Evolutionary conservation across 257 asterid species (phyloP).

Genomic region (Fraxinus quadrangulata): DNA sequence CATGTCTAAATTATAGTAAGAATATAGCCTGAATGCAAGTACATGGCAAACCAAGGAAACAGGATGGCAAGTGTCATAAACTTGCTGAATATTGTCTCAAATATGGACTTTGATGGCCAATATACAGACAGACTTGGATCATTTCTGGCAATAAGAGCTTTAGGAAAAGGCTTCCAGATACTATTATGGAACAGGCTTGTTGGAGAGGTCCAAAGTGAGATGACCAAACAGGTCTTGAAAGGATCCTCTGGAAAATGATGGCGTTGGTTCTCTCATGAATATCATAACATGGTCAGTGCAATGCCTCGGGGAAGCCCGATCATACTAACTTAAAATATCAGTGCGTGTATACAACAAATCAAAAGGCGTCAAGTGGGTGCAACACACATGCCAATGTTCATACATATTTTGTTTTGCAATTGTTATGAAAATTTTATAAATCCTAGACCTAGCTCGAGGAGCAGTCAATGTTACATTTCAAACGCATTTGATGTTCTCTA

Average conservation of each 20-base stretch:
- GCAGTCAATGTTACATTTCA: not conserved
- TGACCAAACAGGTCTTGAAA: not conserved
- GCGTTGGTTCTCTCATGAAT: not conserved
- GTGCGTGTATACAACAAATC: not conserved
- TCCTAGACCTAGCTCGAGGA: not conserved
- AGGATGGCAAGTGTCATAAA: constrained; percentile 6
- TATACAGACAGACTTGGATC: not conserved
- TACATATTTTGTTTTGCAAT: constrained; percentile 9
- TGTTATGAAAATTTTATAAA: not conserved
- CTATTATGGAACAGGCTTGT: not conserved
- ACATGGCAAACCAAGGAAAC: not conserved
- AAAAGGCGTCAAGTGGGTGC: not conserved
- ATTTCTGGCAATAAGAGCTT: not conserved
- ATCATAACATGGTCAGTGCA: not conserved
- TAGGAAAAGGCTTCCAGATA: not conserved
- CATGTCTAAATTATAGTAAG: not conserved
- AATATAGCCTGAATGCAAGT: constrained; percentile 3
- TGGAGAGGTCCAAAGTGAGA: not conserved
- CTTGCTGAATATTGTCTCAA: not conserved
- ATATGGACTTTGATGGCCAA: not conserved
- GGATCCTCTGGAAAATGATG: not conserved
- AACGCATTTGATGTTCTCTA: not conserved
- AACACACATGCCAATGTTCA: not conserved
- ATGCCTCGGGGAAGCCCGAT: not conserved
- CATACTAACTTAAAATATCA: constrained; percentile 6